Conservation (phyloP, 306 rosid genomes). For the Canavalia gladiata region DNA sequence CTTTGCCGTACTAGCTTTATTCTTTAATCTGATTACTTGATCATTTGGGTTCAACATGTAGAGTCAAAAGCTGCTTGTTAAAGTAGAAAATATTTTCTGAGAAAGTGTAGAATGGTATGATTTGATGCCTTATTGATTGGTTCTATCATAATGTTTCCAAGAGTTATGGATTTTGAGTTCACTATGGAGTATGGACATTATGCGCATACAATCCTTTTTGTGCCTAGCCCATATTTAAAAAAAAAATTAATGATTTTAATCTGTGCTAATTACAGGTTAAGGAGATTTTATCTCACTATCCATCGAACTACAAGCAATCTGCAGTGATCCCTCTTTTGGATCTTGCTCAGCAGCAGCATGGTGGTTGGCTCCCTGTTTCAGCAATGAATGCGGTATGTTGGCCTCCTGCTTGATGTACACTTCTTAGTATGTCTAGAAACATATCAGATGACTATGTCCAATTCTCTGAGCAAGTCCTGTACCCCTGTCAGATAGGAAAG, state of each 20-base stretch:
- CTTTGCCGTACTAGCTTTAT: slow-evolving; percentile 20
- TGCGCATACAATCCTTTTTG: slow-evolving; percentile 19
- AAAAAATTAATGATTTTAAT: slow-evolving; percentile 22
- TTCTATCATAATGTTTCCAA: slow-evolving; percentile 23
- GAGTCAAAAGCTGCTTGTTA: not conserved
- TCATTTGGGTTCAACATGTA: slow-evolving; percentile 10
- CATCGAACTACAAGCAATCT: slow-evolving; percentile 98
- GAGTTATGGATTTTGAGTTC: slow-evolving; percentile 38
- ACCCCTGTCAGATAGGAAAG: slow-evolving; percentile 2
- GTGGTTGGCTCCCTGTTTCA: slow-evolving; percentile 99
- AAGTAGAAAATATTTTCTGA: not conserved
- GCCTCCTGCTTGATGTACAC: slow-evolving; percentile 31
- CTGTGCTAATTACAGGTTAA: slow-evolving; percentile 61
- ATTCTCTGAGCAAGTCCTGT: slow-evolving; percentile 20
- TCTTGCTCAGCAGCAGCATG: slow-evolving; percentile 99
- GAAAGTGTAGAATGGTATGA: slow-evolving; percentile 1
- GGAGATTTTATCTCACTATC: slow-evolving; percentile 95
- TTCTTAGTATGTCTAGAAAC: slow-evolving; percentile 20
- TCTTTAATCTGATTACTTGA: slow-evolving; percentile 15
- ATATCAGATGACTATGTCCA: not conserved
- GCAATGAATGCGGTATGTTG: slow-evolving; percentile 95
- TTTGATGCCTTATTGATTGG: slow-evolving; percentile 25
- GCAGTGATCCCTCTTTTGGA: slow-evolving; percentile 95
- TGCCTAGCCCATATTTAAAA: not conserved
- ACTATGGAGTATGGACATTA: not conserved